Percentiles rank a stretch among this genome's conserved stretches.
phyloP scores from a whole-genome alignment of 164 flowering plant genomes.

The Dillenia turbinata region DNA sequence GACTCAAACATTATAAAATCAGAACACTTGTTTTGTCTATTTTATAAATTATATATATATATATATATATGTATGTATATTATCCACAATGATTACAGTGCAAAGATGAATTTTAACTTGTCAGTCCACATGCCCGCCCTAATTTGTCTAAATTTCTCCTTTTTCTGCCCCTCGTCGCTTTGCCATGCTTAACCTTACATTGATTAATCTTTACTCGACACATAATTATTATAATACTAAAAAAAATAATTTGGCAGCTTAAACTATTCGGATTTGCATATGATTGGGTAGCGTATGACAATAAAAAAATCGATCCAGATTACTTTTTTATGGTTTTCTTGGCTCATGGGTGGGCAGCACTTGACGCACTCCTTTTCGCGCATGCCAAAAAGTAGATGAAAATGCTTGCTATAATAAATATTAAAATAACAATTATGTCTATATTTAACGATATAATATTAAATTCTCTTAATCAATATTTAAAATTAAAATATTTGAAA shows the following conservation, averaged over 20 bases:
- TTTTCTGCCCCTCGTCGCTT: constrained; percentile 12
- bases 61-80: too few species aligned
- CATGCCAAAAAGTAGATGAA: constrained; percentile 46
- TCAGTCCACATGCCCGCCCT: neutral
- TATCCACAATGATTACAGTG: constrained; percentile 25
- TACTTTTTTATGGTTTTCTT: neutral
- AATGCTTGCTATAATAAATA: constrained; percentile 7
- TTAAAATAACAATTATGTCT: neutral
- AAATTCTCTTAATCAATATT: neutral
- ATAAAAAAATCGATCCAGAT: too few species aligned
- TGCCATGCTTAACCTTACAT: neutral
- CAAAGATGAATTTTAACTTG: constrained; percentile 37
- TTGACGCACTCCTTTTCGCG: constrained; percentile 43
- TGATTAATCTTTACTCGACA: neutral
- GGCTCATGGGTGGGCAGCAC: constrained; percentile 37
- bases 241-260: neutral
- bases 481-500: too few species aligned
- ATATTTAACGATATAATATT: neutral
- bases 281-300: too few species aligned
- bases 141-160: neutral
- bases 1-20: neutral
- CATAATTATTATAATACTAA: neutral
- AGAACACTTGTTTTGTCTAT: neutral
- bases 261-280: too few species aligned
- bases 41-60: neutral